Conservation (phyloP, 208 protist species). For the Trypanosoma vivax region DNA sequence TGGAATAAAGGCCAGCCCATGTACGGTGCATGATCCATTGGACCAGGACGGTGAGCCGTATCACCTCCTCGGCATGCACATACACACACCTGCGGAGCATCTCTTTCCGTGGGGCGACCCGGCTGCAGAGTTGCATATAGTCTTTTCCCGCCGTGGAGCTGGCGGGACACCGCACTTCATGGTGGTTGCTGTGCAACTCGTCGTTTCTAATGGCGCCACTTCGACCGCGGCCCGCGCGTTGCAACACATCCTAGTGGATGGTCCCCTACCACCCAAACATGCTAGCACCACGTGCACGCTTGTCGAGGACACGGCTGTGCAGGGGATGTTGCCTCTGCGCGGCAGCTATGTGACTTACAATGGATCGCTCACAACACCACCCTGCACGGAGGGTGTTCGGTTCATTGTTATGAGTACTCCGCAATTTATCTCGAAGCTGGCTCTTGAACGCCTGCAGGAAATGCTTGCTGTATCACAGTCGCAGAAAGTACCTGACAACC, state of each 20-base stretch:
- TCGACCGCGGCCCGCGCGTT: constrained; percentile 50
- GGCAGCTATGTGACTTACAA: constrained; percentile 72
- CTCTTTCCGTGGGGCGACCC: constrained; percentile 40
- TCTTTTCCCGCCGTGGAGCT: constrained; percentile 25
- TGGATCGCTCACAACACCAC: constrained; percentile 70
- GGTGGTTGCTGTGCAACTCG: constrained; percentile 57
- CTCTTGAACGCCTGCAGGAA: constrained; percentile 40
- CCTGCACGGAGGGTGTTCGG: constrained; percentile 62
- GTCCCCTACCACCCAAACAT: constrained; percentile 39
- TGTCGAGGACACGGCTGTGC: constrained; percentile 36
- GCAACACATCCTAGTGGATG: constrained; percentile 58
- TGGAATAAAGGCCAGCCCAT: constrained; percentile 30
- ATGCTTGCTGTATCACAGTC: constrained; percentile 33
- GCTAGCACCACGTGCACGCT: constrained; percentile 59
- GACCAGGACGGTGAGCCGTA: constrained; percentile 22
- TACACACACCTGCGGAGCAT: constrained; percentile 61
- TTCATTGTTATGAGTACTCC: constrained; percentile 81
- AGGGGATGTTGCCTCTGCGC: constrained; percentile 32
- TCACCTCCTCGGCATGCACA: constrained; percentile 53
- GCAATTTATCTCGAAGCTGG: constrained; percentile 41
- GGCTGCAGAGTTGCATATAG: constrained; percentile 64
- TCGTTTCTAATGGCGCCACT: constrained; percentile 43
- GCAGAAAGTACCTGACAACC: constrained; percentile 46
- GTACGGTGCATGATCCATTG: constrained; percentile 48
- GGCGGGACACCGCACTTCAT: constrained; percentile 15